Base-by-base conservation (phyloP, 257 asterid genomes). In the Pogostemon cablin region DNA sequence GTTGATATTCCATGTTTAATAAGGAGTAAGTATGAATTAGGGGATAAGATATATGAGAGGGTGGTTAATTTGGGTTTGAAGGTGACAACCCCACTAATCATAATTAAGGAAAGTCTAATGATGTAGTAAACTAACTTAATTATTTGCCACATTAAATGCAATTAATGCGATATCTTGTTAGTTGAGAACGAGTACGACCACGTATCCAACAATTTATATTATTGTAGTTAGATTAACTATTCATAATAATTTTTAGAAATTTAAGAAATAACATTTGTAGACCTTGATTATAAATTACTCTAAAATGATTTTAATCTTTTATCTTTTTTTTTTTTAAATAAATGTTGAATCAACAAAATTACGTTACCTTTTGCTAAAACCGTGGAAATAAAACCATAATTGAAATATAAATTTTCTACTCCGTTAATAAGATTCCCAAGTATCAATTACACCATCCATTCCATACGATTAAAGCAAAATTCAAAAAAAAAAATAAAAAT, bases 241-340 rank as follows among this genome's bases (percentile, higher is more conserved):
- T 61, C 35, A 10, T 6, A 17, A 1, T 17, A 46, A 20, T 9
- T 54, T 9, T 3, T 15, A 44, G 8, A 52, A 70, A 44, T 39
- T 25, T 41, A 63, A 70, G 63, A 38, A 62, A 55, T 38, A 41
- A 4, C 67, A 63, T 57, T 25, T 57, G 32, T 62, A 54, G 74
- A 10, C 4, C 53, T 71, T 56, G 70, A 65, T 70, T 64, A 20
- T 71, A 71, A 65, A 56, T 25, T 54, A 76, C 50, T 62, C 72
- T 20, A 62, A 0, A 52, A 75, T 50, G 43, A 61, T 58, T 49
- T 60, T 32, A 12, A 68, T 9, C 7, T 7, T 44, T 25, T 37
- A 49, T 25, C 32, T 25, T 25, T 25, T 20, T 25, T 25, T 20
- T 20, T 20, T 25, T 25, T 25, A 25, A 25, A 25, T 25, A 25